Conservation (phyloP, 2,329 filamentous ascomycete genomes). For the Camptophora hylomeconis region DNA sequence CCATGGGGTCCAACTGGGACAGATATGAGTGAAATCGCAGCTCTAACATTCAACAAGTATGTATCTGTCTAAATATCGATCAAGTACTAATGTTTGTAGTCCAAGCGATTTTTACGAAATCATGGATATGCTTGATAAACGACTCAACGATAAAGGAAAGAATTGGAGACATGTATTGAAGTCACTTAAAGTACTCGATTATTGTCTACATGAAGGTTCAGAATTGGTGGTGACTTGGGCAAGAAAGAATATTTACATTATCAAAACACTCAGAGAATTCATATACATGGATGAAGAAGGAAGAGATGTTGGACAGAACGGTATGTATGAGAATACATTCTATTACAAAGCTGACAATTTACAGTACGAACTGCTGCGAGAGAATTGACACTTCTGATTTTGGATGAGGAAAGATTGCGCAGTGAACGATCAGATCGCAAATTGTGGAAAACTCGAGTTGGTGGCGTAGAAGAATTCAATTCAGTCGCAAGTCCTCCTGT, state of each 20-base stretch:
- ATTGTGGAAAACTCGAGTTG: slow-evolving; percentile 92
- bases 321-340: slow-evolving; percentile 39
- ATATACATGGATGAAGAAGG: slow-evolving; percentile 94
- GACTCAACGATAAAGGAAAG: slow-evolving; percentile 97
- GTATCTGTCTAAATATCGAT: slow-evolving; percentile 19
- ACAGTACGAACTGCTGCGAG: slow-evolving; percentile 90
- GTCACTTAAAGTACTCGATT: slow-evolving; percentile 93
- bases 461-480: slow-evolving; percentile 71
- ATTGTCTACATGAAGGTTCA: slow-evolving; percentile 93
- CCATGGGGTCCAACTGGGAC: slow-evolving; percentile 96
- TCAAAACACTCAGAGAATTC: slow-evolving; percentile 95
- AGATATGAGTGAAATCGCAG: slow-evolving; percentile 97
- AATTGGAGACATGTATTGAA: slow-evolving; percentile 99
- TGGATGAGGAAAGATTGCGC: slow-evolving; percentile 86
- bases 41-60: slow-evolving; percentile 95
- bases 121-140: slow-evolving; percentile 99
- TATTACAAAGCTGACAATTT: slow-evolving; percentile 9
- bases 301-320: slow-evolving; percentile 89
- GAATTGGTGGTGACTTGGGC: slow-evolving; percentile 97
- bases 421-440: slow-evolving; percentile 83
- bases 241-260: slow-evolving; percentile 94
- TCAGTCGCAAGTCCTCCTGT: slow-evolving; percentile 27
- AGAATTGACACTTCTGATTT: slow-evolving; percentile 79
- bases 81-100: slow-evolving; percentile 33
- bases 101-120: slow-evolving; percentile 98